Evolutionary conservation across 257 asterid species (phyloP).

Genomic region (Ocimum tenuiflorum): DNA sequence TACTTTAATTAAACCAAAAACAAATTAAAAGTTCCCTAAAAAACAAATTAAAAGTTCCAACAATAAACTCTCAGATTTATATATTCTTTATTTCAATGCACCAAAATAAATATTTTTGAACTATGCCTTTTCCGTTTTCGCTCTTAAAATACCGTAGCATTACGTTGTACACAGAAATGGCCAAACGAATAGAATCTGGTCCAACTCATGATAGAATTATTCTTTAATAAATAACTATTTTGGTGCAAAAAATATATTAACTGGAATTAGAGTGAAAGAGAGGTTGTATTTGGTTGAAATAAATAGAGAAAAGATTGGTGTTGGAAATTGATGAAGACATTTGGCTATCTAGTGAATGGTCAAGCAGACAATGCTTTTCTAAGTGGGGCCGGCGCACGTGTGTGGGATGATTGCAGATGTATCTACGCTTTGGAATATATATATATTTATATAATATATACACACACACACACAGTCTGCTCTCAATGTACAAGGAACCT

Average conservation of each 20-base stretch:
- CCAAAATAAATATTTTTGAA: neutral
- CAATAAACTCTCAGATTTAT: slow-evolving; percentile 2
- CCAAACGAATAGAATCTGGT: slow-evolving; percentile 20
- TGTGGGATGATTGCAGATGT: slow-evolving; percentile 36
- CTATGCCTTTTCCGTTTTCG: neutral
- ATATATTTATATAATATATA: slow-evolving; percentile 1
- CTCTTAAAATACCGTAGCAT: neutral
- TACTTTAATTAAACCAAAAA: slow-evolving; percentile 27
- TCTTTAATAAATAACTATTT: neutral
- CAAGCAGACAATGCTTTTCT: slow-evolving; percentile 62
- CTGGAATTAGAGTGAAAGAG: slow-evolving; percentile 1
- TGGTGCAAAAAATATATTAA: neutral
- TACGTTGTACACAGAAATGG: slow-evolving; percentile 15
- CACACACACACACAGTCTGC: no score
- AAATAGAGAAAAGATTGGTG: slow-evolving; percentile 25
- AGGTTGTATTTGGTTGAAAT: slow-evolving; percentile 27
- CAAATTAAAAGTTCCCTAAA: slow-evolving; percentile 16
- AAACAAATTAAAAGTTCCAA: slow-evolving; percentile 13
- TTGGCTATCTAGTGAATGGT: slow-evolving; percentile 33
- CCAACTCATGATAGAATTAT: neutral
- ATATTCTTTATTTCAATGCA: neutral
- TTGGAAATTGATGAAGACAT: slow-evolving; percentile 60
- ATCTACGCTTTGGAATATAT: neutral
- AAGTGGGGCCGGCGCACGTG: slow-evolving; percentile 82
- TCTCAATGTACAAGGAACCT: slow-evolving; percentile 13